Percentiles rank a stretch among this genome's conserved stretches.
These are phyloP conservation scores for Vigna reflexopilosa DNA, from an alignment of 306 rosid genomes.

Conservation along the genomic window DNA sequence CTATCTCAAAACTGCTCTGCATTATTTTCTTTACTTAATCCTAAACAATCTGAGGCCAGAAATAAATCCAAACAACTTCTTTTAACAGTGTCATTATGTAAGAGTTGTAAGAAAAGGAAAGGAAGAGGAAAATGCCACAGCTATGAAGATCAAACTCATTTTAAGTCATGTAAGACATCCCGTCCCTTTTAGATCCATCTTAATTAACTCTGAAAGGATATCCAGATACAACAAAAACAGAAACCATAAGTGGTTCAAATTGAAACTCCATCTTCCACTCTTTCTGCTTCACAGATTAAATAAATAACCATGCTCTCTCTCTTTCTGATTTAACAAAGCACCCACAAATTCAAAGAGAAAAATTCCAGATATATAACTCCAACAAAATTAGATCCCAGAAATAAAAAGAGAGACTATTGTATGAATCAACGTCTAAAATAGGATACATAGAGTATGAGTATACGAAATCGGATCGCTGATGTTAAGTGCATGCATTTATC, in stretches of 20 bases:
- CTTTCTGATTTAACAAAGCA: slow-evolving; percentile 16
- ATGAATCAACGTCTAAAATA: slow-evolving; percentile 17
- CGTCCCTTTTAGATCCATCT: background rate
- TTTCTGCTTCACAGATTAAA: slow-evolving; percentile 20
- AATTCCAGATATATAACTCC: background rate
- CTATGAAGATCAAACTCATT: background rate
- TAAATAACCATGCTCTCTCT: background rate
- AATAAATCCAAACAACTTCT: slow-evolving; percentile 2
- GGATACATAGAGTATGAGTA: background rate
- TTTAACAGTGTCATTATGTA: background rate
- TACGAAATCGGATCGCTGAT: slow-evolving; percentile 13
- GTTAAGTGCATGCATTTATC: background rate
- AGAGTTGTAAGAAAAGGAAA: slow-evolving; percentile 13
- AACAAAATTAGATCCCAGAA: slow-evolving; percentile 17
- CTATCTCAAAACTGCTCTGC: slow-evolving; percentile 7
- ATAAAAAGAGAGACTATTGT: background rate
- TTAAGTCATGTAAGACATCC: background rate
- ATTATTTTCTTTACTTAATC: slow-evolving; percentile 1
- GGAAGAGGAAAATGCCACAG: slow-evolving; percentile 4
- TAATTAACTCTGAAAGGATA: slow-evolving; percentile 12
- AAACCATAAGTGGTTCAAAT: no score
- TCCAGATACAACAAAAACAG: background rate
- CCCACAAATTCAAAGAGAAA: slow-evolving; percentile 1
- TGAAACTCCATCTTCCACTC: slow-evolving; percentile 29
- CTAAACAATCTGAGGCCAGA: background rate